Evolutionary conservation across 2,329 filamentous ascomycete species (phyloP).

Genomic region (Didymella sp.): DNA sequence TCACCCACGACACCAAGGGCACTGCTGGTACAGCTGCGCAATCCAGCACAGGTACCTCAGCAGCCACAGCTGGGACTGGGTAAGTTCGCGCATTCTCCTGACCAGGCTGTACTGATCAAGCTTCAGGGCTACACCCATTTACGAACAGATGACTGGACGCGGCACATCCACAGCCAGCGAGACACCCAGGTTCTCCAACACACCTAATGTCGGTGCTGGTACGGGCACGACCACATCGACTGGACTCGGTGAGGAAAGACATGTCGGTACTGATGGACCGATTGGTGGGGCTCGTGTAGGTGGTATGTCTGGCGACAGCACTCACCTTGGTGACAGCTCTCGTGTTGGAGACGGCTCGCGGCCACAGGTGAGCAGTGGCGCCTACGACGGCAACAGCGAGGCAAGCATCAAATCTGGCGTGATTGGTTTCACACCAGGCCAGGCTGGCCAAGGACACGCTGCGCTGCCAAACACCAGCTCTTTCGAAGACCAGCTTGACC

Average conservation of each 20-base stretch:
- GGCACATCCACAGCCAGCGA: constrained; percentile 13
- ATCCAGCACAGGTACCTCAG: background rate
- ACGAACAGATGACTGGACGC: constrained; percentile 37
- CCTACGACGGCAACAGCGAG: constrained; percentile 36
- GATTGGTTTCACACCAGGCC: constrained; percentile 43
- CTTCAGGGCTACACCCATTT: constrained; percentile 31
- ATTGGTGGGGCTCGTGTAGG: background rate
- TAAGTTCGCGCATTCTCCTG: background rate
- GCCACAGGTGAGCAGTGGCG: constrained; percentile 26
- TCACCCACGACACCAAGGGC: constrained; percentile 25
- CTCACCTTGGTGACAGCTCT: background rate
- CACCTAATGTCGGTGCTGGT: constrained; percentile 18
- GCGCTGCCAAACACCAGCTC: constrained; percentile 29
- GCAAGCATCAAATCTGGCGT: constrained; percentile 53
- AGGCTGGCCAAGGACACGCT: constrained; percentile 32
- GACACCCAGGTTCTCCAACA: constrained; percentile 14
- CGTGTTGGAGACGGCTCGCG: constrained; percentile 17
- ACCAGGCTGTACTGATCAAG: background rate
- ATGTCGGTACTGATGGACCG: too few relatives aligned
- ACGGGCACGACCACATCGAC: constrained; percentile 16
- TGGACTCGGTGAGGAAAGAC: background rate
- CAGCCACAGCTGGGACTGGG: constrained; percentile 2
- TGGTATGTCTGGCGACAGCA: background rate
- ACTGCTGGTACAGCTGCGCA: constrained; percentile 19
- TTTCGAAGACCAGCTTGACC: constrained; percentile 19